Evolutionary conservation across 2,329 filamentous ascomycete species (phyloP).

Genomic region (Leptosphaerulina australis): DNA sequence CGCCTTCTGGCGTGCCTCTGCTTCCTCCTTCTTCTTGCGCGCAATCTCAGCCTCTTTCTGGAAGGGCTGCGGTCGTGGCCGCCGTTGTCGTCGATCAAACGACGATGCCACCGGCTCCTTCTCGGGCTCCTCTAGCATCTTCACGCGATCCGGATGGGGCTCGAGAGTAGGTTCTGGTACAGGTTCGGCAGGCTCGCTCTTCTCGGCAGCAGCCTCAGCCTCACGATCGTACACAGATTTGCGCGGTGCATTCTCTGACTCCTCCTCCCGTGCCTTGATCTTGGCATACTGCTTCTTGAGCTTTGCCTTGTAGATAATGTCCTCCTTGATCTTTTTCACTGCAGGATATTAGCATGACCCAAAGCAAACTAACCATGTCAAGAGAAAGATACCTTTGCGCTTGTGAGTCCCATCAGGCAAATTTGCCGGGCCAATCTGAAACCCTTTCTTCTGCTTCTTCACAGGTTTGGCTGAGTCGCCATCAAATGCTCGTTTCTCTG

Average conservation of each 20-base stretch:
- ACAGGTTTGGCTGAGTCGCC: conserved; percentile 41
- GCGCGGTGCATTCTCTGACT: conserved; percentile 32
- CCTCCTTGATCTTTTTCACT: conserved; percentile 89
- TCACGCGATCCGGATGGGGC: conserved; percentile 66
- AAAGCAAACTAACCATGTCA: not conserved
- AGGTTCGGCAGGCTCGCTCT: conserved; percentile 30
- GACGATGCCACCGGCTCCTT: conserved; percentile 28
- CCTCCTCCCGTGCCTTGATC: conserved; percentile 69
- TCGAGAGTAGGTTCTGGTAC: conserved; percentile 52
- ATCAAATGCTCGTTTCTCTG: conserved; percentile 63
- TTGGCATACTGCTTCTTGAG: conserved; percentile 92
- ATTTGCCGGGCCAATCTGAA: conserved; percentile 86
- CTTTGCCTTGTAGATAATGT: conserved; percentile 90
- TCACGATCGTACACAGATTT: conserved; percentile 46
- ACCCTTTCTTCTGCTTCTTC: conserved; percentile 69
- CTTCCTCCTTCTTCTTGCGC: conserved; percentile 64
- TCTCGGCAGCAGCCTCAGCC: conserved; percentile 22
- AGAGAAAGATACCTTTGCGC: conserved; percentile 68
- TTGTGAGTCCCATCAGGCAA: conserved; percentile 87
- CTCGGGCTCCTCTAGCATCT: conserved; percentile 59
- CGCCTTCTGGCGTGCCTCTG: conserved; percentile 63
- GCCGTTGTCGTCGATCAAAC: conserved; percentile 32
- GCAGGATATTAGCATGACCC: conserved; percentile 15
- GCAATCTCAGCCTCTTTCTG: conserved; percentile 54
- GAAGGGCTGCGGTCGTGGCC: conserved; percentile 48